These are phyloP conservation scores for Leptosphaerulina australis DNA, from an alignment of 2,329 filamentous ascomycete species.

Conservation along the genomic window DNA sequence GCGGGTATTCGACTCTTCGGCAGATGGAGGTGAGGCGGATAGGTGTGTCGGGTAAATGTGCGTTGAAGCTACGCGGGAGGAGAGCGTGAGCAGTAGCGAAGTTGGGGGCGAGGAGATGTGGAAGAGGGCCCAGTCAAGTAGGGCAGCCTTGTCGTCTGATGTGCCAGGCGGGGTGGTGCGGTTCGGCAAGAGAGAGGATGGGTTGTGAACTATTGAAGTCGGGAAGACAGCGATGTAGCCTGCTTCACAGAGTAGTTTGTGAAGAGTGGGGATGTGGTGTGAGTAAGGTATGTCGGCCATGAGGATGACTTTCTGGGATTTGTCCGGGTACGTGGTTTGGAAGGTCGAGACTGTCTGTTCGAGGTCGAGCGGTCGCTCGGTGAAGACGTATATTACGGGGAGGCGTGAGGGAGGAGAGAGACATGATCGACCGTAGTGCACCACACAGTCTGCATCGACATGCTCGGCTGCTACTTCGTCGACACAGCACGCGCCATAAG, in stretches of 20 bases:
- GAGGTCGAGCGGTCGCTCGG: slow-evolving; percentile 70
- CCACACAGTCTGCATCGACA: slow-evolving; percentile 84
- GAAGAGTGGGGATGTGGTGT: slow-evolving; percentile 69
- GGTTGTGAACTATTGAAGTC: slow-evolving; percentile 77
- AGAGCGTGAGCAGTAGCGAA: slow-evolving; percentile 83
- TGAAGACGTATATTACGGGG: slow-evolving; percentile 91
- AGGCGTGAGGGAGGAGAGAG: slow-evolving; percentile 86
- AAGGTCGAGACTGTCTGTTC: slow-evolving; percentile 67
- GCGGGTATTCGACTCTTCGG: slow-evolving; percentile 59
- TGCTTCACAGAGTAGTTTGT: slow-evolving; percentile 58
- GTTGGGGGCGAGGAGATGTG: slow-evolving; percentile 82
- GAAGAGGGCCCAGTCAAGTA: slow-evolving; percentile 77
- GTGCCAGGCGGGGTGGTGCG: slow-evolving; percentile 66
- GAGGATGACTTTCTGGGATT: slow-evolving; percentile 69
- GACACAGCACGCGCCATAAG: slow-evolving; percentile 95
- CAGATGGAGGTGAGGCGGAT: slow-evolving; percentile 21
- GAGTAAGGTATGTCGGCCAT: slow-evolving; percentile 91
- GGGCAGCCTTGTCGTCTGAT: slow-evolving; percentile 50
- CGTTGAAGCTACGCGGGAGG: slow-evolving; percentile 78
- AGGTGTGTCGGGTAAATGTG: slow-evolving; percentile 71
- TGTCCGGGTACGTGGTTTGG: slow-evolving; percentile 69
- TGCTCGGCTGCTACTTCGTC: slow-evolving; percentile 97
- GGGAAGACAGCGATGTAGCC: slow-evolving; percentile 75
- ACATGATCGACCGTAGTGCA: slow-evolving; percentile 93
- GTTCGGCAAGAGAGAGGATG: slow-evolving; percentile 82